phyloP scores from a whole-genome alignment of 352 stramenopile species.

The Pythium aristosporum region DNA sequence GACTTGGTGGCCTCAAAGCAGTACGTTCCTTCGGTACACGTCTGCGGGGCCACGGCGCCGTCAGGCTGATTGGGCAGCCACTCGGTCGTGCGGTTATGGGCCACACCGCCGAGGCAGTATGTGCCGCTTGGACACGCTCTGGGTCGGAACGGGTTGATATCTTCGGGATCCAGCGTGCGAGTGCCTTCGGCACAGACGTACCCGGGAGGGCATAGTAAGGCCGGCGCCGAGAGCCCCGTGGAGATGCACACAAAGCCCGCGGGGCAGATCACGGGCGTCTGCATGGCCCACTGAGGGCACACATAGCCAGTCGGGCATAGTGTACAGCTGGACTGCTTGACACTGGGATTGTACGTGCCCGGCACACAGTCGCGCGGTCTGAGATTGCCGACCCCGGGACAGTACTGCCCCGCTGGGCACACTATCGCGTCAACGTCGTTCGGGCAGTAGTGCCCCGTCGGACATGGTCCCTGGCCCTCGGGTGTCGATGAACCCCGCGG shows the following conservation, averaged over 20 bases:
- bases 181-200: slow-evolving; percentile 95
- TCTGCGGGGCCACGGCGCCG: slow-evolving; percentile 87
- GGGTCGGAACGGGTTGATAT: slow-evolving; percentile 71
- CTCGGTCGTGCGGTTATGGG: slow-evolving; percentile 88
- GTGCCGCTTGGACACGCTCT: slow-evolving; percentile 88
- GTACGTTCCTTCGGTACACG: slow-evolving; percentile 95
- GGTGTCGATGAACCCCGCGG: slow-evolving; percentile 88
- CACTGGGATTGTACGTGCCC: slow-evolving; percentile 90
- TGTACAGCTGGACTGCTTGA: slow-evolving; percentile 90
- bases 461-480: slow-evolving; percentile 93
- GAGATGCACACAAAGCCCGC: slow-evolving; percentile 96
- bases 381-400: slow-evolving; percentile 94
- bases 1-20: slow-evolving; percentile 85
- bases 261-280: slow-evolving; percentile 81
- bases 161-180: slow-evolving; percentile 87
- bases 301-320: slow-evolving; percentile 94
- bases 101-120: slow-evolving; percentile 96
- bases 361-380: slow-evolving; percentile 90
- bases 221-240: slow-evolving; percentile 87
- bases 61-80: slow-evolving; percentile 88
- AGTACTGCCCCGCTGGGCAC: slow-evolving; percentile 93
- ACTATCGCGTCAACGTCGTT: slow-evolving; percentile 86
- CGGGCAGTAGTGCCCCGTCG: slow-evolving; percentile 95
- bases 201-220: slow-evolving; percentile 91
- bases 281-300: slow-evolving; percentile 88